Base-by-base conservation (phyloP, 1,284 basidiomycete species). In the Porodaedalea pini region DNA sequence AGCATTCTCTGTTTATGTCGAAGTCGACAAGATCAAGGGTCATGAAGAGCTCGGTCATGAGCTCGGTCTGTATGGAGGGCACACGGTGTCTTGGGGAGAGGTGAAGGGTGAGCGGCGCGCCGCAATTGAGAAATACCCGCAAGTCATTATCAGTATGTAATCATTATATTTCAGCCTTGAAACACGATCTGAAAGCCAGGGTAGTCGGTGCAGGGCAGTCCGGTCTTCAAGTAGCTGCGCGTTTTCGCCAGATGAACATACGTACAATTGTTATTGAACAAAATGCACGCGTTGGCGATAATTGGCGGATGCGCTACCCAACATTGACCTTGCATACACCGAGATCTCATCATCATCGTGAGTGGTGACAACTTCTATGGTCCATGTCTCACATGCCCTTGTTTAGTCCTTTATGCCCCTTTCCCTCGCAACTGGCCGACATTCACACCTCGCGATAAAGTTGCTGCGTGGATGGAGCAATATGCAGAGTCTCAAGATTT, bases 121-220 rank as follows among this genome's bases (percentile, higher is more conserved):
- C 0, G 51, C 60, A 32, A 62, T 66, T 23, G 58, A 60, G 49
- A 39, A 47, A 21, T 41, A 56, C 13, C 58, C 58, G 1, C 40
- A 56, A n/a, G 58, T 56, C 31, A 47, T 60, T 21, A 45, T 60
- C 17, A 43, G 58, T 60, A 29, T 7, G 54, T 48, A 1, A 31
- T n/a, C 7, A 6, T 17, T 31, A 23, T 45, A 23, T 15, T 15
- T 47, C 17, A 1, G n/a, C 5, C 7, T 47, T n/a, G 29, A 27
- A 25, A 8, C 6, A 15, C 11, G 1, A 31, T 31, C 45, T 23
- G 25, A 23, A 49, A 31, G 21, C 19, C 15, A 11, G 36, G 6
- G 25, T 47, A 75, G 75, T 85, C 41, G 82, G 82, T 2, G 81
- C 69, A 2, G 80, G 81, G 0, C 82, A 84, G 63, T 77, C 73